Evolutionary conservation across 1,139 yeast genomes (phyloP).

Genomic region (Kodamaea plutei): DNA sequence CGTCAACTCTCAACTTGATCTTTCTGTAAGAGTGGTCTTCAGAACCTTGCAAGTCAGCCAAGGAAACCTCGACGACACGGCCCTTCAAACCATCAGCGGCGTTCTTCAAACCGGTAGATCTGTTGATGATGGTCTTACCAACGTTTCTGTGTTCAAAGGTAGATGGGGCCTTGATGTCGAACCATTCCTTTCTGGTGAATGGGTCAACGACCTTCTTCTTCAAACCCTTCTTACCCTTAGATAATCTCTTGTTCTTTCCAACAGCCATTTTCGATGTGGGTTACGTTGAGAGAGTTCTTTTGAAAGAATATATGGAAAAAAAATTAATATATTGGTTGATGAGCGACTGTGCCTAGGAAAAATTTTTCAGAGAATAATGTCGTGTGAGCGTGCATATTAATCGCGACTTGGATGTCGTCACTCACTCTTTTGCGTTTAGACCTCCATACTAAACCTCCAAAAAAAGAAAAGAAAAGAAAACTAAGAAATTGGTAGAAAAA

Average conservation of each 20-base stretch:
- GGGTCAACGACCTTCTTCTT: conserved; percentile 97
- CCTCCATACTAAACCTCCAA: no score
- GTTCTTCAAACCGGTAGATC: conserved; percentile 88
- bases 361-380: conserved; percentile 1
- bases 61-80: conserved; percentile 80
- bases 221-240: conserved; percentile 93
- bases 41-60: conserved; percentile 88
- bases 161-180: conserved; percentile 91
- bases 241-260: conserved; percentile 95
- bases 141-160: conserved; percentile 91
- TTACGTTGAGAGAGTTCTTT: conserved; percentile 1
- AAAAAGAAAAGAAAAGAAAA: no score
- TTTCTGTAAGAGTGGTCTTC: conserved; percentile 92
- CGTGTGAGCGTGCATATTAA: no score
- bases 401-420: no score
- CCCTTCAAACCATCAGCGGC: conserved; percentile 92
- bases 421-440: no score
- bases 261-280: conserved; percentile 61
- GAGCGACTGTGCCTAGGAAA: not conserved
- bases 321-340: not conserved
- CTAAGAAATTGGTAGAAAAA: no score
- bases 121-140: conserved; percentile 93
- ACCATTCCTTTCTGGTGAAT: conserved; percentile 94
- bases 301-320: conserved; percentile 1
- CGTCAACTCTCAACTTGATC: conserved; percentile 86